Base-by-base conservation (phyloP, 202 grass and related monocot species). In the Brachypodium distachyon region DNA sequence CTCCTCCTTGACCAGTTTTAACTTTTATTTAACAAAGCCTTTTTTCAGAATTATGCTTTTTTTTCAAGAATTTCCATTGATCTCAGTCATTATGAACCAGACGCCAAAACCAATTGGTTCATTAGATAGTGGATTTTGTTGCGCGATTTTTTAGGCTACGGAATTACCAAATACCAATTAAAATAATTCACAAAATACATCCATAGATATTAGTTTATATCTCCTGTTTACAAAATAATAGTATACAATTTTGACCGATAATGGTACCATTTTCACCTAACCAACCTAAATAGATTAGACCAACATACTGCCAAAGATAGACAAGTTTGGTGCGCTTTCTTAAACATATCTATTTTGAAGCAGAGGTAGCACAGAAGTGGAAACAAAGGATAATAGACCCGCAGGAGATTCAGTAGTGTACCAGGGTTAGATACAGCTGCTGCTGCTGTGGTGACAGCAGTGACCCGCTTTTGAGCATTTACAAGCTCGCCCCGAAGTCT, bases 401-500 rank as follows among this genome's bases (percentile, higher is more conserved):
- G n/a, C 17, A 31, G 18, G 28, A 81, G 78, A 77, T 82, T 79
- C 57, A 83, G 66, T 58, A 47, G 16, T 22, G 40, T 82, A 91
- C 84, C 92, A 82, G 86, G 31, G 74, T 88, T 86, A 59, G 86
- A 49, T 73, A 80, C 84, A 73, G 81, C 43, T 69, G 84, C 55
- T 69, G 84, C 55, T 56, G 82, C 66, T 70, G 86, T 67, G 51
- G 63, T 73, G 36, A 89, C 74, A 56, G 76, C 65, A 39, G 66
- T 72, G 62, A 42, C 59, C 61, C 82, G 77, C 70, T 92, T 90
- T 63, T 94, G 87, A 46, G 76, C 76, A 89, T 94, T 94, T 72
- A 62, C 73, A 80, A 94, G 87, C 49, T 94, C 91, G 58, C 79
- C 82, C 60, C 80, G 87, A 77, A 97, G 73, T 74, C 88, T 97